These are phyloP conservation scores for Nannochloropsis limnetica DNA, from an alignment of 352 stramenopile genomes.

Conservation along the genomic window DNA sequence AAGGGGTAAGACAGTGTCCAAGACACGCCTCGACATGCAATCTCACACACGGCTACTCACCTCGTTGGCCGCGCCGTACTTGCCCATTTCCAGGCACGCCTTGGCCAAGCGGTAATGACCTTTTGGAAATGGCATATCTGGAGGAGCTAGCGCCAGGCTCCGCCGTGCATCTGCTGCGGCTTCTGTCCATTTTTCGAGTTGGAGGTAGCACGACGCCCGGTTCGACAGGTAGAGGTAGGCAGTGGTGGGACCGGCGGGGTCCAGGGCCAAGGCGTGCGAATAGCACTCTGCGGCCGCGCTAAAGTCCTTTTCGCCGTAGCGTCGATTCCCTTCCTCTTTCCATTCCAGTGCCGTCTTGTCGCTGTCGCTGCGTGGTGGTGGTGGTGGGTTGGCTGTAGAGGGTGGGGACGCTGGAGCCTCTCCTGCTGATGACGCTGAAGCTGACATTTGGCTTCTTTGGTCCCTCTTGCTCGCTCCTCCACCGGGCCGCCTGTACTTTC, in stretches of 20 bases:
- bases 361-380: neutral
- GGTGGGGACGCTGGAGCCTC: neutral
- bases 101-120: conserved; percentile 23
- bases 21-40: too few species aligned
- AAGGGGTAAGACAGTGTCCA: too few species aligned
- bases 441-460: neutral
- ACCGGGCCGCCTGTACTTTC: neutral
- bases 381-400: neutral
- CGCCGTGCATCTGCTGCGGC: neutral
- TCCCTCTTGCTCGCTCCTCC: neutral
- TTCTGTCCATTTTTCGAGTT: neutral
- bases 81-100: conserved; percentile 17
- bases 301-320: neutral
- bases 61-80: conserved; percentile 14
- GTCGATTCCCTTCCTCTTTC: conserved; percentile 2
- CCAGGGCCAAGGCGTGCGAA: neutral
- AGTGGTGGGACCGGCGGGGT: neutral
- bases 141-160: neutral
- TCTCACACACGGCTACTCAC: neutral
- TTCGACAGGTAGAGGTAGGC: conserved; percentile 32
- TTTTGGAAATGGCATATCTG: neutral
- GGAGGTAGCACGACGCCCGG: neutral
- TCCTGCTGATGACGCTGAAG: neutral
- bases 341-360: conserved; percentile 23
- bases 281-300: neutral